Percentiles rank a stretch among this genome's conserved stretches.
Conservation (phyloP, 164 flowering plant species). For the Liriodendron chinense region DNA sequence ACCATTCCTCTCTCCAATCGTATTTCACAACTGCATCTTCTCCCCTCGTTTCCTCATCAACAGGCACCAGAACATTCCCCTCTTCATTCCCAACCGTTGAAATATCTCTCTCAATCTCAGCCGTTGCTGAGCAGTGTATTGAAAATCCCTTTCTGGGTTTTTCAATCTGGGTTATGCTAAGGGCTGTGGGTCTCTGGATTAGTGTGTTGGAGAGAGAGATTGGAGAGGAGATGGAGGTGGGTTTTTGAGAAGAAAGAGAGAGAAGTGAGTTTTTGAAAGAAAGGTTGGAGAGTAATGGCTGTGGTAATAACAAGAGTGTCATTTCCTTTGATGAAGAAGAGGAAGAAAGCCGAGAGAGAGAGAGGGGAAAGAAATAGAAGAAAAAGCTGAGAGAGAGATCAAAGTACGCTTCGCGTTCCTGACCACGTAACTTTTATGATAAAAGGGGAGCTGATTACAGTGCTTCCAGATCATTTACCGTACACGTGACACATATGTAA, state of each 20-base stretch:
- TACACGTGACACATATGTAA: not conserved
- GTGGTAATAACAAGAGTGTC: conserved; percentile 3
- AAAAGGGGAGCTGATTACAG: not conserved
- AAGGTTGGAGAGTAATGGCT: conserved; percentile 9
- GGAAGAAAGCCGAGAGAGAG: not conserved
- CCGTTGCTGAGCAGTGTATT: conserved; percentile 25
- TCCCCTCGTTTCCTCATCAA: conserved; percentile 34
- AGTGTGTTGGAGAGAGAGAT: conserved; percentile 4
- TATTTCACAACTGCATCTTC: conserved; percentile 43
- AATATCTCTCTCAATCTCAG: conserved; percentile 24
- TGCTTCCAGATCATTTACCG: not conserved
- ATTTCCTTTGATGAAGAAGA: not conserved
- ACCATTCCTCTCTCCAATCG: conserved; percentile 96
- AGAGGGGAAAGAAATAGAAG: not conserved
- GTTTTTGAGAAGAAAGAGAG: conserved; percentile 13
- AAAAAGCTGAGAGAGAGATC: not conserved
- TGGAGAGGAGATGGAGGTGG: not conserved
- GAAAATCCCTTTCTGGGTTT: conserved; percentile 9
- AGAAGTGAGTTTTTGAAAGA: conserved; percentile 15
- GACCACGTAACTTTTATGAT: not conserved
- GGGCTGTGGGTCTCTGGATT: not conserved
- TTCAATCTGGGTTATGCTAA: not conserved
- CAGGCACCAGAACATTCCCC: conserved; percentile 29
- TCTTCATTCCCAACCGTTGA: conserved; percentile 21
- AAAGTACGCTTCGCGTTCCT: not conserved